phyloP scores from a whole-genome alignment of 768 basidiomycete species.

The Mycena olivaceomarginata region DNA sequence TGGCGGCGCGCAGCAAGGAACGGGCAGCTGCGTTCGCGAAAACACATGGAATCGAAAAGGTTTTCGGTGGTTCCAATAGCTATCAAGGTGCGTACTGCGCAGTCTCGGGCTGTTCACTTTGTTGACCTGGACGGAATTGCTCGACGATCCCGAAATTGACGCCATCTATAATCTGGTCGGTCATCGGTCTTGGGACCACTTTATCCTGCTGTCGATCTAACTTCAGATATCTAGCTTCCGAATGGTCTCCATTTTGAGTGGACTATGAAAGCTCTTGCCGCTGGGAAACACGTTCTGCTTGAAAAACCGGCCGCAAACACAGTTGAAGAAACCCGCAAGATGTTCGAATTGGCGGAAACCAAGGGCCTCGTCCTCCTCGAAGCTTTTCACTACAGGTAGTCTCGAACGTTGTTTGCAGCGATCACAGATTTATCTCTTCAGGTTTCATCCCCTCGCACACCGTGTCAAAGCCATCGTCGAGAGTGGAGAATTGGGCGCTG shows the following conservation, averaged over 20 bases:
- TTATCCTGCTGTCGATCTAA: no score
- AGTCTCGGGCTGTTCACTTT: neutral
- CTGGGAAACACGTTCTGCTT: constrained; percentile 81
- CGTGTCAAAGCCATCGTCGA: constrained; percentile 74
- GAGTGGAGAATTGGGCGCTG: constrained; percentile 71
- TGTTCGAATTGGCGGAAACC: constrained; percentile 70
- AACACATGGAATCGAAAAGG: constrained; percentile 71
- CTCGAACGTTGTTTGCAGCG: neutral
- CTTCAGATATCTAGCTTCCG: constrained; percentile 62
- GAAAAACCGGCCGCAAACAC: constrained; percentile 77
- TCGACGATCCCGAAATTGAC: constrained; percentile 71
- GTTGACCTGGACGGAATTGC: constrained; percentile 56
- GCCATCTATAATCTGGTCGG: constrained; percentile 69
- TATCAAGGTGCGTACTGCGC: constrained; percentile 68
- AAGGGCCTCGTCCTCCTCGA: constrained; percentile 75
- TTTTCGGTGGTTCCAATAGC: constrained; percentile 64
- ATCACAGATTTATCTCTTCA: constrained; percentile 47
- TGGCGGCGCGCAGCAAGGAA: constrained; percentile 74
- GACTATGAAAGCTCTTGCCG: constrained; percentile 79
- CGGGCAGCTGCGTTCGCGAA: constrained; percentile 71
- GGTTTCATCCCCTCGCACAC: constrained; percentile 80
- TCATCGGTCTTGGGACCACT: neutral
- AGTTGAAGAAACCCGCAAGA: constrained; percentile 70
- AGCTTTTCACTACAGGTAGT: constrained; percentile 74
- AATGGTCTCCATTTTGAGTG: constrained; percentile 81